Base-by-base conservation (phyloP, 2,329 filamentous ascomycete genomes). In the Lojkania enalia region DNA sequence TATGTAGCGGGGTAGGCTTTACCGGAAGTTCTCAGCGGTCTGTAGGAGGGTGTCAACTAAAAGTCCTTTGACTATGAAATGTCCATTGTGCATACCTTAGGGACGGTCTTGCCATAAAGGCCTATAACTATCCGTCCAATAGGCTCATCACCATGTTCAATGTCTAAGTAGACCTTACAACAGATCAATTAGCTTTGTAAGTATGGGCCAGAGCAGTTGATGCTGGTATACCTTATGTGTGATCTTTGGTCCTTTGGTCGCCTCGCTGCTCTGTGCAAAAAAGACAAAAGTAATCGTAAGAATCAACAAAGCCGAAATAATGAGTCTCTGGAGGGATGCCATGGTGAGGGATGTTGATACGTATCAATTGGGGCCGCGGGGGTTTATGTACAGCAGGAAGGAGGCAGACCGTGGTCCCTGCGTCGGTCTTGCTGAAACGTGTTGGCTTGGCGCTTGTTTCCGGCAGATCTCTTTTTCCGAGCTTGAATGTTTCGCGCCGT, bases 91-190 rank as follows among this genome's bases (percentile, higher is more conserved):
- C 54, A 57, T 65, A 82, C 80, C 81, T 90, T 84, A 62, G 89
- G 89, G 20, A 90, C 86, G 31, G 88, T 92, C 79, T 89, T 90
- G 74, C 88, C 89, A 69, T 94, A 95, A 39, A 95, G 84, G 60
- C 89, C 89, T 25, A 94, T 82, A 57, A 89, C 85, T 58, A 95
- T 79, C 51, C 86, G 83, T 50, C 89, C 89, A 31, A 92, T 67
- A 36, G 79, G 70, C 73, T 90, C 78, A 54, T 88, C 88, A 64
- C 86, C 89, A 64, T 90, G 84, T 63, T 79, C 74, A 57, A 95
- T 85, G 72, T 94, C 88, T 71, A 95, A 92, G 80, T 83, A 94
- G 74, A 94, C 82, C 80, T 77, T 49, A 52, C 16, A 14, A 20
- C 19, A 23, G 20, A 32, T 30, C 21, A 35, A 20, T 39, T 35